Conservation (phyloP, 805 yeast genomes). For the Saccharomycopsis sp. region DNA sequence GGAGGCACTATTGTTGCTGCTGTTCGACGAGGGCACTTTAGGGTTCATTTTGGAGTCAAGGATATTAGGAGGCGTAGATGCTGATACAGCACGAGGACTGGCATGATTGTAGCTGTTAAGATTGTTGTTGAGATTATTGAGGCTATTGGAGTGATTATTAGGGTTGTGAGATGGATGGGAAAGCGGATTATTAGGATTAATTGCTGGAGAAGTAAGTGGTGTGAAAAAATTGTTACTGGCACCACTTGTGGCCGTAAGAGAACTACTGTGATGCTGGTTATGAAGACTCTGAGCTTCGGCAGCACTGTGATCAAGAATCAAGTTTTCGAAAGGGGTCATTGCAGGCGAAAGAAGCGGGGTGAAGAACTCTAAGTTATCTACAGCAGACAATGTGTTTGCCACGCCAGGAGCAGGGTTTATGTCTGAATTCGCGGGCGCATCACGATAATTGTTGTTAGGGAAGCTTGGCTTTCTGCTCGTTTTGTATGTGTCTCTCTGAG, state of each 20-base stretch:
- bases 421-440: no score
- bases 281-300: neutral
- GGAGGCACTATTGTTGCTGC: neutral
- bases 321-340: constrained; percentile 51
- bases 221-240: constrained; percentile 47
- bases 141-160: neutral
- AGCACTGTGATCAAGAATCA: constrained; percentile 9
- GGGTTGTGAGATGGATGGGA: neutral
- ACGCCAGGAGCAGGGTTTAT: neutral
- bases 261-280: constrained; percentile 8
- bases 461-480: no score
- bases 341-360: constrained; percentile 78
- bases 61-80: neutral
- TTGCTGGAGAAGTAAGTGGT: constrained; percentile 73
- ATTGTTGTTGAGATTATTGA: no score
- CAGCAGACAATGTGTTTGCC: neutral
- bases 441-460: no score
- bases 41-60: neutral
- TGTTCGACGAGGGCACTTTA: neutral
- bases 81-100: neutral
- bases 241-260: neutral
- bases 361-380: constrained; percentile 37
- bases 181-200: constrained; percentile 39
- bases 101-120: no score
- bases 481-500: no score